phyloP scores from a whole-genome alignment of 106 monocot species.

The Acorus calamus region DNA sequence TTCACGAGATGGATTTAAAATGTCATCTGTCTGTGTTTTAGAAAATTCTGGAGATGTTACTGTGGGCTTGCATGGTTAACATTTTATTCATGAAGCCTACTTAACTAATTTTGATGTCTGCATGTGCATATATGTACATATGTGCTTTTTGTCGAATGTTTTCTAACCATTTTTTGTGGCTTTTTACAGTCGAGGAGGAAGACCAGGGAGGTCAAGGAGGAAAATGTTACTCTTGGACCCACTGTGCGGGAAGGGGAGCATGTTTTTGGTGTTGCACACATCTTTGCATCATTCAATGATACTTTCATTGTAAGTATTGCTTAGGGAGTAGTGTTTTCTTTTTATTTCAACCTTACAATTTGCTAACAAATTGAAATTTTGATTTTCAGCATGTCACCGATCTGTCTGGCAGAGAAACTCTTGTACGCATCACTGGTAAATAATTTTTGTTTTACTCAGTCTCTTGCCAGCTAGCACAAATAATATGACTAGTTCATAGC shows the following conservation, averaged over 20 bases:
- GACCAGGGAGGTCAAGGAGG: slow-evolving; percentile 33
- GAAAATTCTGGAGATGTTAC: no score
- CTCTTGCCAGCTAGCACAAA: no score
- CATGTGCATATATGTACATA: no score
- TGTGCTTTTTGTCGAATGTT: neutral
- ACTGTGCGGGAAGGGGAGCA: slow-evolving; percentile 28
- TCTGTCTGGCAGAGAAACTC: slow-evolving; percentile 42
- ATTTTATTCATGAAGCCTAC: no score
- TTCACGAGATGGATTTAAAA: no score
- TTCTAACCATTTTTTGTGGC: neutral
- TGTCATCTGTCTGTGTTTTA: no score
- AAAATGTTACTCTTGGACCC: slow-evolving; percentile 27
- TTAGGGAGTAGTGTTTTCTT: neutral
- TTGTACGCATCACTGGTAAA: slow-evolving; percentile 49
- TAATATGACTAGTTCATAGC: no score
- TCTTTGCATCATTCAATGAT: slow-evolving; percentile 12
- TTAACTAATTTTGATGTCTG: no score
- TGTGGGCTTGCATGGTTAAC: no score
- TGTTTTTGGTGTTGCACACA: slow-evolving; percentile 9
- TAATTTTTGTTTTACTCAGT: neutral
- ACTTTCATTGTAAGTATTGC: slow-evolving; percentile 11
- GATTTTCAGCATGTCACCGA: slow-evolving; percentile 37
- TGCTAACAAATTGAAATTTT: neutral
- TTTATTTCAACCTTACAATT: no score
- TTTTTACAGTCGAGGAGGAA: slow-evolving; percentile 13